A percentile compares a stretch with the other conserved stretches of the same genome.
Conservation (phyloP, 768 basidiomycete species). For the Pisolithus orientalis region DNA sequence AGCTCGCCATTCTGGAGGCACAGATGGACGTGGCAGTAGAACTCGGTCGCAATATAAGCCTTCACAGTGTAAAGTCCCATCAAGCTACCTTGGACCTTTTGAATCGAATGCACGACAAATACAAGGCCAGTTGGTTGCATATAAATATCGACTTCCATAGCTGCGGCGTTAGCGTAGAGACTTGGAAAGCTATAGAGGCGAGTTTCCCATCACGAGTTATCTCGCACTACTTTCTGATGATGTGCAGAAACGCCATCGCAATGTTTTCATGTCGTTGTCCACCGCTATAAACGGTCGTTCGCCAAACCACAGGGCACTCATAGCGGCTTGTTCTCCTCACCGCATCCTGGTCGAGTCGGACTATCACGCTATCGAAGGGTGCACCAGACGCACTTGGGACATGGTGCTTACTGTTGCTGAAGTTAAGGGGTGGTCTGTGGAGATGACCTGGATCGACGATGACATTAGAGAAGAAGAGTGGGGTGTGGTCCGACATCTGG, state of each 20-base stretch:
- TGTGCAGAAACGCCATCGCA: constrained; percentile 57
- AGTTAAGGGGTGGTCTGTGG: constrained; percentile 72
- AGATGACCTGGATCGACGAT: constrained; percentile 47
- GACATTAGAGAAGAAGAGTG: constrained; percentile 31
- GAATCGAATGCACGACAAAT: constrained; percentile 47
- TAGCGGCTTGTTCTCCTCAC: constrained; percentile 52
- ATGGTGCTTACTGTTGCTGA: constrained; percentile 69
- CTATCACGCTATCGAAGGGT: constrained; percentile 58
- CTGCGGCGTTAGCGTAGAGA: constrained; percentile 77
- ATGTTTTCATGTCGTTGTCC: constrained; percentile 85
- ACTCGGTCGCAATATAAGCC: constrained; percentile 66
- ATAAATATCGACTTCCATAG: constrained; percentile 90
- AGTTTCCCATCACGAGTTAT: background rate
- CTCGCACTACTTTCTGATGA: constrained; percentile 6
- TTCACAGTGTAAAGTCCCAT: constrained; percentile 83
- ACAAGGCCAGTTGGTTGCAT: constrained; percentile 49
- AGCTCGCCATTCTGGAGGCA: constrained; percentile 70
- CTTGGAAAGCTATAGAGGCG: constrained; percentile 73
- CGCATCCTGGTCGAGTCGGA: constrained; percentile 88
- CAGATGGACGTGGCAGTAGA: constrained; percentile 86
- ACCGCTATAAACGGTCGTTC: constrained; percentile 78
- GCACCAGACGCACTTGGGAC: constrained; percentile 63
- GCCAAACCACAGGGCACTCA: constrained; percentile 53
- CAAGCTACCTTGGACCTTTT: constrained; percentile 65
- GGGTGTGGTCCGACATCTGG: constrained; percentile 63